A percentile compares a stretch with the other conserved stretches of the same genome.
These are phyloP conservation scores for Oenanthe javanica DNA, from an alignment of 140 eudicot species.

Conservation along the genomic window DNA sequence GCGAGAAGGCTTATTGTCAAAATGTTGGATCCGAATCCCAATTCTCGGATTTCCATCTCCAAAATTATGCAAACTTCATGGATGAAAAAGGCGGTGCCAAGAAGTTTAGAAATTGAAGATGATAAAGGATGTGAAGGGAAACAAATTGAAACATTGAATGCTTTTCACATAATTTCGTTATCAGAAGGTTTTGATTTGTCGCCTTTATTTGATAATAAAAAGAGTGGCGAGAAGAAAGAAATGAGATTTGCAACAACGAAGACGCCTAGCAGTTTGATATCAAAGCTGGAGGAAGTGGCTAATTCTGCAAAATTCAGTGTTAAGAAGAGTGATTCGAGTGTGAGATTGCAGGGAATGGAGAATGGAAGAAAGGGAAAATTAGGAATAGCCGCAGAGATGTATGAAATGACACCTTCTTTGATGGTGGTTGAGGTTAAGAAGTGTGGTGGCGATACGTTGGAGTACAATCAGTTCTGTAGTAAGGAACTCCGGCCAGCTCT, in stretches of 20 bases:
- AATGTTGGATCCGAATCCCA: conserved; percentile 71
- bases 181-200: conserved; percentile 81
- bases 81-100: conserved; percentile 48
- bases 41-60: conserved; percentile 36
- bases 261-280: conserved; percentile 47
- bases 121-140: conserved; percentile 10
- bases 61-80: conserved; percentile 58
- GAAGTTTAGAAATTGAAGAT: conserved; percentile 8
- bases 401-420: conserved; percentile 25
- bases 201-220: conserved; percentile 70
- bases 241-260: conserved; percentile 58
- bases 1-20: conserved; percentile 48
- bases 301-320: conserved; percentile 33
- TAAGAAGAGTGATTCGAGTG: conserved; percentile 42
- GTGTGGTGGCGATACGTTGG: conserved; percentile 68
- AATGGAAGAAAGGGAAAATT: conserved; percentile 22
- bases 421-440: conserved; percentile 59
- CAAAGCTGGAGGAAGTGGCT: conserved; percentile 56
- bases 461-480: conserved; percentile 58
- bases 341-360: conserved; percentile 42
- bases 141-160: conserved; percentile 44
- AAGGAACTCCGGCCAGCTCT: conserved; percentile 76
- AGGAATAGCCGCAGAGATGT: conserved; percentile 42
- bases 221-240: conserved; percentile 39
- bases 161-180: conserved; percentile 75